Base-by-base conservation (phyloP, 768 basidiomycete genomes). In the Rhizopogon vulgaris region DNA sequence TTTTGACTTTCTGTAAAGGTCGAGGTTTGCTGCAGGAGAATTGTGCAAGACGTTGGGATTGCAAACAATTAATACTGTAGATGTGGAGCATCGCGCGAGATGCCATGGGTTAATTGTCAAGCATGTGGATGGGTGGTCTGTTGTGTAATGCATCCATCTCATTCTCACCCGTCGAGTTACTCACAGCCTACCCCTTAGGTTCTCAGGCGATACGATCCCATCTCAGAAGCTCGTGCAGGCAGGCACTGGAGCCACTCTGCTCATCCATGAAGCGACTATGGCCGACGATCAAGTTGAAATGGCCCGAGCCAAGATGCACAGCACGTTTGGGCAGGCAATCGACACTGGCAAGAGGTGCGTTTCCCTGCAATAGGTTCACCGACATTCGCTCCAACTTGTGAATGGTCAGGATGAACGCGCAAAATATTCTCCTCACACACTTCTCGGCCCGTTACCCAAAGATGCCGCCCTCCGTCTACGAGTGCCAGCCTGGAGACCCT, bases 231-330 rank as follows among this genome's bases (percentile, higher is more conserved):
- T 98, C 4, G 80, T 85, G 22, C 63, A 73, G 40, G 83, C 80
- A 0, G 94, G 89, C 0, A 60, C 73, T 53, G 67, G 71, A 49
- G 85, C 87, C 0, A 92, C 92, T 0, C 70, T 98, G 1, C 74
- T 98, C 38, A 93, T 98, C 30, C 95, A 98, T 60, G 95, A 98
- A 65, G 90, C 94, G 0, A 93, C 93, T 3, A 85, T 97, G 79
- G 88, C 83, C 1, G 88, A 97, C 60, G 88, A 87, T 50, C 81
- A 94, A 60, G 78, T 72, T 17, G 84, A 84, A 11, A 66, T 90
- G 69, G 94, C 94, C 0, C 61, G 59, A 1, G 67, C 69, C 37
- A 97, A 95, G 71, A 84, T 84, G 4, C 95, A 98, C 65, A 91
- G 88, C 52, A 98, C 95, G 0, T 81, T 93, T 52, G 82, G 89